Percentiles rank a stretch among this genome's conserved stretches.
phyloP scores from a whole-genome alignment of 1,284 basidiomycete genomes.

The Ganoderma multipileum region DNA sequence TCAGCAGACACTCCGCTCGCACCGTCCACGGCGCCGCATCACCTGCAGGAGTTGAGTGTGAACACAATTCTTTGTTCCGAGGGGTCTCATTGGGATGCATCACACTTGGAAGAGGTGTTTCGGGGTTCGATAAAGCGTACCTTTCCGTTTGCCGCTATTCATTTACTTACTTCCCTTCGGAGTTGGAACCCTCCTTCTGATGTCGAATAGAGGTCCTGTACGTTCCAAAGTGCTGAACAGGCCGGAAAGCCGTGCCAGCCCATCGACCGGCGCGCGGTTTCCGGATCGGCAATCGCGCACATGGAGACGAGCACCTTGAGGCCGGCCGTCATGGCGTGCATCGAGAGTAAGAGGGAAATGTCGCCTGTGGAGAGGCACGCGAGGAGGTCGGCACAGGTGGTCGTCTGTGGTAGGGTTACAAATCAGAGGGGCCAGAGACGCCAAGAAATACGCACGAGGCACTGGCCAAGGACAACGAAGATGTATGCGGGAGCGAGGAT shows the following conservation, averaged over 20 bases:
- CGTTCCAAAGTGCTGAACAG: too few relatives aligned
- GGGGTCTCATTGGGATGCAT: not conserved
- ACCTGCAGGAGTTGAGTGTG: not conserved
- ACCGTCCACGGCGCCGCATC: not conserved
- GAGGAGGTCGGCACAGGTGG: slow-evolving; percentile 57
- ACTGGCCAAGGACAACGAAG: slow-evolving; percentile 69
- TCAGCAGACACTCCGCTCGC: too few relatives aligned
- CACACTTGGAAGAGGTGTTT: not conserved
- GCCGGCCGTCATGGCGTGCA: slow-evolving; percentile 75
- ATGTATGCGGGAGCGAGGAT: slow-evolving; percentile 74
- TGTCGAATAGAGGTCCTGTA: too few relatives aligned
- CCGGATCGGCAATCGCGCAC: slow-evolving; percentile 63
- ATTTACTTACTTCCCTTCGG: not conserved
- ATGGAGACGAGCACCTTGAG: slow-evolving; percentile 71
- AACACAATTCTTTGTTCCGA: not conserved
- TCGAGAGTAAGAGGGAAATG: slow-evolving; percentile 66
- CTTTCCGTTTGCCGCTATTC: not conserved
- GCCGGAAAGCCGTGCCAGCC: slow-evolving; percentile 84
- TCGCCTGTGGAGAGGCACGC: slow-evolving; percentile 61
- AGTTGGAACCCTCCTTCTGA: too few relatives aligned
- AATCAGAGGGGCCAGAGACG: too few relatives aligned
- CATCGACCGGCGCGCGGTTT: slow-evolving; percentile 73
- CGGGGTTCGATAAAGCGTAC: not conserved
- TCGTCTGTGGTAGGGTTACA: slow-evolving; percentile 42
- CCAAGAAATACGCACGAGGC: slow-evolving; percentile 62